phyloP scores from a whole-genome alignment of 2,329 filamentous ascomycete species.

The Trichoderma gracile region DNA sequence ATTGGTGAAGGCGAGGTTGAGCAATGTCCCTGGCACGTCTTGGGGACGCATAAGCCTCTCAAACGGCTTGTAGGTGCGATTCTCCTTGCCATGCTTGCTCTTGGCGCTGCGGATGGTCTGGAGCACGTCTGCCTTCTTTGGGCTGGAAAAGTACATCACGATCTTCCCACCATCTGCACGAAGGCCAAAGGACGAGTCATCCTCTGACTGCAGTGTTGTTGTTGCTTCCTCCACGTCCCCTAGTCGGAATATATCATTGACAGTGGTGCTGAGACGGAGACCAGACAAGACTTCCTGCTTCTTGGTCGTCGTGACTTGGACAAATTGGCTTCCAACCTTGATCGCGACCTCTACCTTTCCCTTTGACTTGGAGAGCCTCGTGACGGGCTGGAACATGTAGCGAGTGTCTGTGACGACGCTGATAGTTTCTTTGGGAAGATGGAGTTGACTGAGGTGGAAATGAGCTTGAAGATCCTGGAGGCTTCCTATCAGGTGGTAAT shows the following conservation, averaged over 20 bases:
- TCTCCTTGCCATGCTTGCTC: slow-evolving; percentile 64
- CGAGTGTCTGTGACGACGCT: slow-evolving; percentile 66
- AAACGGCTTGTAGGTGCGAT: slow-evolving; percentile 59
- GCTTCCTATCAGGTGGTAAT: slow-evolving; percentile 66
- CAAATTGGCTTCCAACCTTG: slow-evolving; percentile 68
- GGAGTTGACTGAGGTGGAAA: slow-evolving; percentile 66
- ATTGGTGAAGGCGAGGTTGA: slow-evolving; percentile 68
- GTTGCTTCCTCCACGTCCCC: slow-evolving; percentile 68
- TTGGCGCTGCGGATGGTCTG: slow-evolving; percentile 65
- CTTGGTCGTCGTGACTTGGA: slow-evolving; percentile 68
- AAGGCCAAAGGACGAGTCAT: slow-evolving; percentile 67
- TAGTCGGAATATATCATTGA: slow-evolving; percentile 70
- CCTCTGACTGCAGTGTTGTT: slow-evolving; percentile 63
- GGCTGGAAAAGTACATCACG: slow-evolving; percentile 70
- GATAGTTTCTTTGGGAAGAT: slow-evolving; percentile 69
- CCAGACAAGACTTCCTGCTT: slow-evolving; percentile 68
- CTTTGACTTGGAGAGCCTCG: slow-evolving; percentile 65
- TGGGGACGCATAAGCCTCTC: slow-evolving; percentile 68
- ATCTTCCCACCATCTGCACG: slow-evolving; percentile 69
- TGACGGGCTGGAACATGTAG: slow-evolving; percentile 66
- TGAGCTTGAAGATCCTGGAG: slow-evolving; percentile 65
- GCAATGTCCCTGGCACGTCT: slow-evolving; percentile 67
- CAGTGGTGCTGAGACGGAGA: slow-evolving; percentile 60
- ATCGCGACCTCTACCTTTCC: slow-evolving; percentile 70
- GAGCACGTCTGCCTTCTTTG: slow-evolving; percentile 63